phyloP scores from a whole-genome alignment of 805 yeast genomes.

The Candida ficus region DNA sequence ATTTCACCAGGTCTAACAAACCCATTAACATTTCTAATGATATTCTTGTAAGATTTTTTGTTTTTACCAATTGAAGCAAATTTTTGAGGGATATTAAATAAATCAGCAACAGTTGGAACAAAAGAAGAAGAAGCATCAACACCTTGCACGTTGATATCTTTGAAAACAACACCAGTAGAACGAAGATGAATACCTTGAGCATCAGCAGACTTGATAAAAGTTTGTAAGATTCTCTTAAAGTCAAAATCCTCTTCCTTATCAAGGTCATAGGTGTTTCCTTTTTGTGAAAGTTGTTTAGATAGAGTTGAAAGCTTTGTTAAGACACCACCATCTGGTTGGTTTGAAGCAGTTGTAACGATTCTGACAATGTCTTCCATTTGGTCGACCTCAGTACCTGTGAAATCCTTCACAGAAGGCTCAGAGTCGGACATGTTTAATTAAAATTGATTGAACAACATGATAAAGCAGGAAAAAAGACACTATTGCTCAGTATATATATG shows the following conservation, averaged over 20 bases:
- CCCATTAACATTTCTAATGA: slow-evolving; percentile 20
- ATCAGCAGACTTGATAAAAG: slow-evolving; percentile 29
- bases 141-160: slow-evolving; percentile 7
- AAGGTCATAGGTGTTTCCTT: background rate
- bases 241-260: background rate
- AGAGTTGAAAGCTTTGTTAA: slow-evolving; percentile 5
- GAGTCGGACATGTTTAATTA: too few relatives aligned
- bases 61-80: slow-evolving; percentile 1
- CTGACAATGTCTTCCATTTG: slow-evolving; percentile 11
- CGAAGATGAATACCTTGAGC: slow-evolving; percentile 43
- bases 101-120: slow-evolving; percentile 7
- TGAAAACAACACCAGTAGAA: slow-evolving; percentile 34
- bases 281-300: slow-evolving; percentile 6
- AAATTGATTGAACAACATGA: too few relatives aligned
- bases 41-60: slow-evolving; percentile 22
- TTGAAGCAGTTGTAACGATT: slow-evolving; percentile 13
- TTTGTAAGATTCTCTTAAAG: slow-evolving; percentile 6
- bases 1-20: slow-evolving; percentile 59
- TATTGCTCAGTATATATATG: too few relatives aligned
- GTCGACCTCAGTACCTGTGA: background rate
- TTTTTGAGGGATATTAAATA: slow-evolving; percentile 6
- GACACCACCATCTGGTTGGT: slow-evolving; percentile 11
- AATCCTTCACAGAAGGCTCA: too few relatives aligned
- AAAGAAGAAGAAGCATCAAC: slow-evolving; percentile 3
- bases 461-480: too few relatives aligned